Evolutionary conservation across 805 yeast genomes (phyloP).

Genomic region (Pichia nanzhaoensis): DNA sequence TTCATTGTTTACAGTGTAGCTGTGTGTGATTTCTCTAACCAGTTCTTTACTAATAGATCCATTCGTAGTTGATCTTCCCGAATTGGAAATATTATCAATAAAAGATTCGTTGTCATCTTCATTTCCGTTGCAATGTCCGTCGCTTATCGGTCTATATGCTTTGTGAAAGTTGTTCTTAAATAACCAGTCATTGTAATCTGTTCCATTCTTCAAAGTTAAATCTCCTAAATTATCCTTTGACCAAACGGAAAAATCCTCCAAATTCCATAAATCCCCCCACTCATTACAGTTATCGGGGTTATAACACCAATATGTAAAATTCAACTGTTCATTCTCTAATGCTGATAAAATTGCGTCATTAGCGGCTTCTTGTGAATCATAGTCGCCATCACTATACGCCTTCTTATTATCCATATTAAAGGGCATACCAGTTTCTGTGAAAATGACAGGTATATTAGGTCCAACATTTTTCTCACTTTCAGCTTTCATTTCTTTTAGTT

Average conservation of each 20-base stretch:
- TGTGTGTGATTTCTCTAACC: constrained; percentile 2
- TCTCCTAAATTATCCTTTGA: constrained; percentile 48
- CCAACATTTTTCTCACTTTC: constrained; percentile 67
- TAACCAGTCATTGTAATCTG: constrained; percentile 14
- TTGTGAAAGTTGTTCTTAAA: constrained; percentile 1
- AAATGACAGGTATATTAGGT: constrained; percentile 55
- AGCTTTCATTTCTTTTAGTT: constrained; percentile 54
- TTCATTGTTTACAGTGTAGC: constrained; percentile 14
- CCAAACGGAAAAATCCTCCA: constrained; percentile 89
- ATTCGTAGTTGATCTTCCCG: background rate
- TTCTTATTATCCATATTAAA: constrained; percentile 83
- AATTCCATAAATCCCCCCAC: constrained; percentile 91
- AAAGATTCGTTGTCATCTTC: background rate
- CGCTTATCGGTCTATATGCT: background rate
- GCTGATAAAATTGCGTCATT: constrained; percentile 78
- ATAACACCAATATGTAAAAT: constrained; percentile 85
- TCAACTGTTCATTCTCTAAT: constrained; percentile 63
- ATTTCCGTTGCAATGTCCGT: background rate
- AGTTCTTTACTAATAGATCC: background rate
- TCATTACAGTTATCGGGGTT: constrained; percentile 63
- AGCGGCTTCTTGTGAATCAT: constrained; percentile 69
- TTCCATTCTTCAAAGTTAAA: background rate
- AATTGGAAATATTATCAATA: background rate
- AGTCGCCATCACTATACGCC: constrained; percentile 63
- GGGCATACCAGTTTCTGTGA: constrained; percentile 97